Percentiles rank a stretch among this genome's conserved stretches.
phyloP scores from a whole-genome alignment of 2,329 filamentous ascomycete species.

The Cadophora sp. region DNA sequence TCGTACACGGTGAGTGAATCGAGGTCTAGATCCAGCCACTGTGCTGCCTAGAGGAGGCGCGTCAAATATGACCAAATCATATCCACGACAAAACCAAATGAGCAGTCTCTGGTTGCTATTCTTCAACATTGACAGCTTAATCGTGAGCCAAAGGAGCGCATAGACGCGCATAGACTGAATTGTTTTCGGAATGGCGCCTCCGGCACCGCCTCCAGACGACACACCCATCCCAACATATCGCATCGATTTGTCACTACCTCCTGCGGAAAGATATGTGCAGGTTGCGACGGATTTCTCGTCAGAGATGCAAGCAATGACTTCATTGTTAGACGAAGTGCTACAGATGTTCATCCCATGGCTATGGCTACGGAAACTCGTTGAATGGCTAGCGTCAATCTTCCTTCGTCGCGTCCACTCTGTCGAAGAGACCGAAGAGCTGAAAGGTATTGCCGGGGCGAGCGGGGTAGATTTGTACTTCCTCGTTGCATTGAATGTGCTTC shows the following conservation, averaged over 20 bases:
- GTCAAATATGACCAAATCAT: not conserved
- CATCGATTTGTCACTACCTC: slow-evolving; percentile 62
- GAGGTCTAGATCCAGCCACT: not conserved
- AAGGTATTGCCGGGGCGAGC: slow-evolving; percentile 58
- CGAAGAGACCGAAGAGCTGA: slow-evolving; percentile 68
- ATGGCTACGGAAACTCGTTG: slow-evolving; percentile 40
- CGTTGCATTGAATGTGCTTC: slow-evolving; percentile 66
- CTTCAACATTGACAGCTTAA: no score
- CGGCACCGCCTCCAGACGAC: not conserved
- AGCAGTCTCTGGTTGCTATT: not conserved
- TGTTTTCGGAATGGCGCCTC: not conserved
- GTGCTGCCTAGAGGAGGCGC: slow-evolving; percentile 2
- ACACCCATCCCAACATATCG: slow-evolving; percentile 48
- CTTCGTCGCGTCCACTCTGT: slow-evolving; percentile 57
- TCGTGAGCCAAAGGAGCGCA: not conserved
- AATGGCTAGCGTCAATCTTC: slow-evolving; percentile 51
- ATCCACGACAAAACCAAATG: not conserved
- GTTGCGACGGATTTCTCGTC: slow-evolving; percentile 55
- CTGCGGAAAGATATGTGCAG: slow-evolving; percentile 57
- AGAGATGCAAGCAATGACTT: slow-evolving; percentile 51
- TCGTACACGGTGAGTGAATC: not conserved
- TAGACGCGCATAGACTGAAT: no score
- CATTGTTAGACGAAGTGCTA: slow-evolving; percentile 59
- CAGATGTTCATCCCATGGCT: slow-evolving; percentile 35
- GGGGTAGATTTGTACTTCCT: slow-evolving; percentile 64